Conservation (phyloP, 768 basidiomycete genomes). For the Hygrophoropsis aurantiaca region DNA sequence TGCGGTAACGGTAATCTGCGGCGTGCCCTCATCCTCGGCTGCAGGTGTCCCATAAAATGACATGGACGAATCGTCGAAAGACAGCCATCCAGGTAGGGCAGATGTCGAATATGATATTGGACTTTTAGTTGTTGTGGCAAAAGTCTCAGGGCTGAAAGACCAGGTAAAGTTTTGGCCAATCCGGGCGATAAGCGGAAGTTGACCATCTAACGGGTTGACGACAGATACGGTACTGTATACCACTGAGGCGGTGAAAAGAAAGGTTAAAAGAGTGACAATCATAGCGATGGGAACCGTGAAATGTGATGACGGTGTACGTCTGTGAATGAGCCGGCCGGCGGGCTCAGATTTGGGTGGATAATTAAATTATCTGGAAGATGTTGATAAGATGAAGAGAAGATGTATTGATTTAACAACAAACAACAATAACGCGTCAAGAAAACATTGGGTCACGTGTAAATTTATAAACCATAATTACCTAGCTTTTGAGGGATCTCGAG, state of each 20-base stretch:
- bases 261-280: constrained; percentile 58
- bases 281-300: constrained; percentile 60
- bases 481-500: constrained; percentile 5
- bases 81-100: constrained; percentile 72
- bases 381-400: constrained; percentile 5
- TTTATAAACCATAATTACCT: constrained; percentile 10
- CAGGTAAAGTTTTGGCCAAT: constrained; percentile 64
- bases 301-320: constrained; percentile 36
- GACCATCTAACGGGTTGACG: constrained; percentile 60
- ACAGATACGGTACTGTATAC: constrained; percentile 50
- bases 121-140: constrained; percentile 46
- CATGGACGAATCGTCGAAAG: constrained; percentile 58
- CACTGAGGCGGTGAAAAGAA: constrained; percentile 39
- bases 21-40: constrained; percentile 59
- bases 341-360: constrained; percentile 36
- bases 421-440: constrained; percentile 18
- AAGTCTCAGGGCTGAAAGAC: constrained; percentile 66
- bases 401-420: constrained; percentile 8
- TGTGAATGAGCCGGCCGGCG: constrained; percentile 58
- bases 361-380: constrained; percentile 4
- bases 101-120: constrained; percentile 53
- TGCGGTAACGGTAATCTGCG: constrained; percentile 63
- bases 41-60: constrained; percentile 74
- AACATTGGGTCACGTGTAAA: constrained; percentile 26
- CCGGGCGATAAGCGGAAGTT: constrained; percentile 80